Percentiles rank a stretch among this genome's conserved stretches.
phyloP scores from a whole-genome alignment of 1,284 basidiomycete species.

The Cutaneotrichosporon sp. region DNA sequence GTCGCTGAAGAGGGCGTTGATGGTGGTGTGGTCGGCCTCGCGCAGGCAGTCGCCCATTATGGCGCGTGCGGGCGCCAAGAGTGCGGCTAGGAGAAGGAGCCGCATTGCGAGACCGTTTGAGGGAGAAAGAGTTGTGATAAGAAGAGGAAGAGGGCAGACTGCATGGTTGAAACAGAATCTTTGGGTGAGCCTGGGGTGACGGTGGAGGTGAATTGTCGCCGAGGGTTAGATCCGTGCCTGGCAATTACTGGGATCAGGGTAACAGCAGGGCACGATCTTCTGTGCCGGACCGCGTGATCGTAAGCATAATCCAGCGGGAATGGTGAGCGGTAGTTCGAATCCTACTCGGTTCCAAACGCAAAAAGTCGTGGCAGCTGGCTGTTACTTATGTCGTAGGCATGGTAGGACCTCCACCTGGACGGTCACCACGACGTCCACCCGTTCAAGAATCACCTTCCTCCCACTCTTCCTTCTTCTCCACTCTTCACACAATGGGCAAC shows the following conservation, averaged over 20 bases:
- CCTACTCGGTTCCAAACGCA: no score
- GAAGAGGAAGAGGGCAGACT: no score
- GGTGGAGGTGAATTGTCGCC: no score
- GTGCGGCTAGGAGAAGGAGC: not conserved
- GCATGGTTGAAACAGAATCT: no score
- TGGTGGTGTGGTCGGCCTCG: slow-evolving; percentile 42
- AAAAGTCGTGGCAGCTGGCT: no score
- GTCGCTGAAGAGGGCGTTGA: slow-evolving; percentile 49
- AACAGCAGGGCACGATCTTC: not conserved
- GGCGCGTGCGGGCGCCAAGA: not conserved
- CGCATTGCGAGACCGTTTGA: not conserved
- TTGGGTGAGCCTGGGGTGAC: no score
- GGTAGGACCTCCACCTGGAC: not conserved
- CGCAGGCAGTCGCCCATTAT: slow-evolving; percentile 32
- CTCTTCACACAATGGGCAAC: not conserved
- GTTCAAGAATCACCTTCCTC: not conserved
- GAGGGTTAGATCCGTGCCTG: not conserved
- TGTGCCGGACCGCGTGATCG: no score
- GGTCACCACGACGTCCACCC: not conserved
- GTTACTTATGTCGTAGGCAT: no score
- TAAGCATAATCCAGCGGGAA: no score
- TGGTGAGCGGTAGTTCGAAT: no score
- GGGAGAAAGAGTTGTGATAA: not conserved
- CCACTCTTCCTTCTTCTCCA: not conserved
- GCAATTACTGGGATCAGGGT: not conserved